Base-by-base conservation (phyloP, 768 basidiomycete genomes). In the Omphalotus guepiniiformis region DNA sequence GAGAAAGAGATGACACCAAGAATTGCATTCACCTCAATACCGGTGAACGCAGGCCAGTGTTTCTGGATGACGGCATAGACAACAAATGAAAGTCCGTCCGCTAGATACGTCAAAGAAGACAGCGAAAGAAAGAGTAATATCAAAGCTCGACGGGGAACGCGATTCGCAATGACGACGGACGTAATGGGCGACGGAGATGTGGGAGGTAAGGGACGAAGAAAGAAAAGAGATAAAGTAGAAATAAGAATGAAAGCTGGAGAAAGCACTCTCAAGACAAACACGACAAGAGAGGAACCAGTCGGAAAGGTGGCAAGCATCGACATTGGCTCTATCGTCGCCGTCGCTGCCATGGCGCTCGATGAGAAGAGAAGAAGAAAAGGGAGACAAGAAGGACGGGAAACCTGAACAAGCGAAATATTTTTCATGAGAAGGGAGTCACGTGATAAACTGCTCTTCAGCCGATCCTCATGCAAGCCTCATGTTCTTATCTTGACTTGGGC, bases 61-160 rank as follows among this genome's bases (percentile, higher is more conserved):
- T 82, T 80, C 54, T 77, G 71, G 48, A 91, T 58, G 35, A 92
- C 71, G 16, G 83, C 76, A 58, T 73, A 77, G 4, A 78, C 67
- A 35, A 86, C 79, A 56, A 88, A 84, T 13, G 83, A 73, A 26
- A 85, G 71, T 12, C 89, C 93, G 59, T 95, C 91, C 25, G 81
- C 65, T 42, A 94, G 71, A 61, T 82, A 94, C 13, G 85, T 82
- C 42, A 85, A 63, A n/a, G 87, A 77, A 19, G 75, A 61, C 44
- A 93, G 68, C 41, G 85, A 79, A 39, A 94, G 73, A 51, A 90
- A 69, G 35, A 74, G 63, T 39, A 93, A 73, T 60, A 97, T 92
- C 50, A 83, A 65, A 34, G 76, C 76, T 50, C 86, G 80, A 59
- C 93, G 84, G 34, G 93, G 92, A 43, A 83, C 72, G 50, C 76